A percentile compares a stretch with the other conserved stretches of the same genome.
Evolutionary conservation across 2,329 filamentous ascomycete species (phyloP).

Genomic region (Leptographium flavum): DNA sequence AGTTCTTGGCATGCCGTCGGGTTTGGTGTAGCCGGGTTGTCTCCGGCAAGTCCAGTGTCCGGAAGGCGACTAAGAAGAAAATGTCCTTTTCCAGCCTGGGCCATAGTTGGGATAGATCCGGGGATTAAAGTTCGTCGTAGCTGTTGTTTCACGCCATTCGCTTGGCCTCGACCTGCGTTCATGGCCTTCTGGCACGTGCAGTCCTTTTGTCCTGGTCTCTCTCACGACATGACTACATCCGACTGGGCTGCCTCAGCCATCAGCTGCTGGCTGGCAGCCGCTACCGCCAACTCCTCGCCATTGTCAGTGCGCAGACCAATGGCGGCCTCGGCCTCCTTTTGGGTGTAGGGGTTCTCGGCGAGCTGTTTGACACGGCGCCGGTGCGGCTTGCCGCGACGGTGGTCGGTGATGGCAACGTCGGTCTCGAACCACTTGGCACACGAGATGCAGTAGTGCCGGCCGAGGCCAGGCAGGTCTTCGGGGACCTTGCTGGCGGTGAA

Average conservation of each 20-base stretch:
- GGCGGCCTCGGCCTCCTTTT: slow-evolving; percentile 73
- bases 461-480: slow-evolving; percentile 80
- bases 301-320: slow-evolving; percentile 31
- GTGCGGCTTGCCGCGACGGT: slow-evolving; percentile 81
- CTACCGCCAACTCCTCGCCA: not conserved
- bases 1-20: too few relatives aligned
- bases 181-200: too few relatives aligned
- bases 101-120: too few relatives aligned
- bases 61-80: too few relatives aligned
- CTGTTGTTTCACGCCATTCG: too few relatives aligned
- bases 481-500: slow-evolving; percentile 65
- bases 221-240: slow-evolving; percentile 2
- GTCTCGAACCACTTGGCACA: slow-evolving; percentile 96
- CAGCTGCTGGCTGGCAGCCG: not conserved
- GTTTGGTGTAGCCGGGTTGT: too few relatives aligned
- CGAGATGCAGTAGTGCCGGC: slow-evolving; percentile 75
- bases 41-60: too few relatives aligned
- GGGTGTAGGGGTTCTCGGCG: slow-evolving; percentile 71
- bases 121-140: too few relatives aligned
- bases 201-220: too few relatives aligned
- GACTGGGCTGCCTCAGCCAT: not conserved
- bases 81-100: too few relatives aligned
- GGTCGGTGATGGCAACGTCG: slow-evolving; percentile 58
- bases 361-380: slow-evolving; percentile 84
- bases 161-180: too few relatives aligned